Evolutionary conservation across 495 filamentous ascomycete genomes (phyloP).

Genomic region (Neurospora hispaniola): DNA sequence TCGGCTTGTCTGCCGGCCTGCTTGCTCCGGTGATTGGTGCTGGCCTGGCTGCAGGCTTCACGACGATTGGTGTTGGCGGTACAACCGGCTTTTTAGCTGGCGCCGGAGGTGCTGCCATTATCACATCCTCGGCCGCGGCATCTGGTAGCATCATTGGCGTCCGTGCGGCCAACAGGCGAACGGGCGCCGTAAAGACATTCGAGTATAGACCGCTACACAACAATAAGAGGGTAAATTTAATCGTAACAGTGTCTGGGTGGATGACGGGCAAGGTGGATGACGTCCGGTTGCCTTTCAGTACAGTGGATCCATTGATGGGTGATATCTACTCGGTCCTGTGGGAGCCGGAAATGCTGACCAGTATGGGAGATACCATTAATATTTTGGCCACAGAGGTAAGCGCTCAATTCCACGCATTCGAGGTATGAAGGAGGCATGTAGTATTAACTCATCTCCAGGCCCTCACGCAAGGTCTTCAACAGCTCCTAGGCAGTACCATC

Average conservation of each 20-base stretch:
- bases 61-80: slow-evolving; percentile 84
- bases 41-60: slow-evolving; percentile 88
- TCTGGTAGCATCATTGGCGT: slow-evolving; percentile 79
- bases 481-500: slow-evolving; percentile 86
- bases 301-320: slow-evolving; percentile 94
- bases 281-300: slow-evolving; percentile 88
- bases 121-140: slow-evolving; percentile 80
- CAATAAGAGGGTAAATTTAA: slow-evolving; percentile 93
- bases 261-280: slow-evolving; percentile 98
- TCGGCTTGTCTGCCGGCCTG: slow-evolving; percentile 86
- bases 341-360: slow-evolving; percentile 96
- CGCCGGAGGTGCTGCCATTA: slow-evolving; percentile 83
- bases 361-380: slow-evolving; percentile 96
- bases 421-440: background rate
- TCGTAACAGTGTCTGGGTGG: slow-evolving; percentile 93
- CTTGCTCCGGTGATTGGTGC: slow-evolving; percentile 91
- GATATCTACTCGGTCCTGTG: slow-evolving; percentile 95
- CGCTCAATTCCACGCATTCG: background rate
- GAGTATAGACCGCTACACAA: slow-evolving; percentile 96
- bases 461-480: slow-evolving; percentile 89
- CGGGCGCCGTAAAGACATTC: slow-evolving; percentile 86
- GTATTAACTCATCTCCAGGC: slow-evolving; percentile 43
- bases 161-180: slow-evolving; percentile 74
- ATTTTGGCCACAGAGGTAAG: slow-evolving; percentile 93
- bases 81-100: slow-evolving; percentile 86